phyloP scores from a whole-genome alignment of 2,329 filamentous ascomycete genomes.

The Raffaelea arxii region DNA sequence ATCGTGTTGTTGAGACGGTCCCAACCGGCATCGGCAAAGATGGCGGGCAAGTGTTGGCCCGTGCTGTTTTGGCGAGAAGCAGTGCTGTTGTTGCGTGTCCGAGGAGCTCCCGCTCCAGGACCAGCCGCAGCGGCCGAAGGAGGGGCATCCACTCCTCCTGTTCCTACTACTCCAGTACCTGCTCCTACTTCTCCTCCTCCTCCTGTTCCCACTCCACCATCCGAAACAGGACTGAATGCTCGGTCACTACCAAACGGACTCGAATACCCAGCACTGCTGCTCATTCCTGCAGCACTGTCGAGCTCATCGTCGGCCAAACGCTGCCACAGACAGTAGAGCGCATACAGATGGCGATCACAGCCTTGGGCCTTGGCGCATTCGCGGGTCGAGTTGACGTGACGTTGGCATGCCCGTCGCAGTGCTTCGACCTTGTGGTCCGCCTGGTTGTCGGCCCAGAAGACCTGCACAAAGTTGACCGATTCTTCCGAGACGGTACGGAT shows the following conservation, averaged over 20 bases:
- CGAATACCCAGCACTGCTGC: constrained; percentile 6
- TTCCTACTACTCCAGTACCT: too few relatives aligned
- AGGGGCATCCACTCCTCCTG: too few relatives aligned
- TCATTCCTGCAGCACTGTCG: constrained; percentile 35
- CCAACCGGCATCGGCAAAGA: constrained; percentile 87
- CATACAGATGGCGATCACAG: constrained; percentile 88
- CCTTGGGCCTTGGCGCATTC: constrained; percentile 85
- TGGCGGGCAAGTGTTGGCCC: constrained; percentile 52
- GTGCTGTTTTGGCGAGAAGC: constrained; percentile 11
- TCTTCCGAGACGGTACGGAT: constrained; percentile 78
- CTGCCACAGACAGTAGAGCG: constrained; percentile 92
- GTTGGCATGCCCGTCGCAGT: constrained; percentile 71
- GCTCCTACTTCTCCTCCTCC: too few relatives aligned
- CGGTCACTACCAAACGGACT: constrained; percentile 31
- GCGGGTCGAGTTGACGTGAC: constrained; percentile 69
- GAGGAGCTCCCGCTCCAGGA: neutral
- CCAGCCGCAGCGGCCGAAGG: neutral
- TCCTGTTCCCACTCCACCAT: too few relatives aligned
- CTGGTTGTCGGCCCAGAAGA: constrained; percentile 89
- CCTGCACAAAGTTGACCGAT: constrained; percentile 78
- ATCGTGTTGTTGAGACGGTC: constrained; percentile 93
- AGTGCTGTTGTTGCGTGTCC: constrained; percentile 13
- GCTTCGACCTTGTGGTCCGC: constrained; percentile 76
- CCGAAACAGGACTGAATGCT: constrained; percentile 56
- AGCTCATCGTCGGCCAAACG: constrained; percentile 68